Percentiles rank a stretch among this genome's conserved stretches.
Evolutionary conservation across 164 flowering plant genomes (phyloP).

Genomic region (Macadamia integrifolia): DNA sequence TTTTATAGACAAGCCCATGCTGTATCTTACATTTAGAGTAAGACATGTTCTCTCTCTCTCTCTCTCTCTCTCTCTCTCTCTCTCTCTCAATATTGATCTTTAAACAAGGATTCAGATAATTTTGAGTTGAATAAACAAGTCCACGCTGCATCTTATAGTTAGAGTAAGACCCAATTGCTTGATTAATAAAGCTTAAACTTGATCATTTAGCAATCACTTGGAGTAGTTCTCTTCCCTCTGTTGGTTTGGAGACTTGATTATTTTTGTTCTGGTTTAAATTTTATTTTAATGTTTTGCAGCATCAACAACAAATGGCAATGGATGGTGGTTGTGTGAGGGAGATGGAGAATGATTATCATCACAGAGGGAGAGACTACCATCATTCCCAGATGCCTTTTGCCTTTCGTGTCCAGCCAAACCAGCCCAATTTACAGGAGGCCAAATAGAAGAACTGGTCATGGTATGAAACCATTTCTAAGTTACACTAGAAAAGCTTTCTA

Average conservation of each 20-base stretch:
- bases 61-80: background rate
- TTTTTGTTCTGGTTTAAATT: background rate
- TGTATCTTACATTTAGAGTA: too few relatives aligned
- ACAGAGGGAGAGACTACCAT: conserved; percentile 22
- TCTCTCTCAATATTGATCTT: background rate
- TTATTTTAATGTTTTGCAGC: conserved; percentile 16
- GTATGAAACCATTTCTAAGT: background rate
- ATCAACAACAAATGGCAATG: conserved; percentile 31
- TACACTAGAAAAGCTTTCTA: too few relatives aligned
- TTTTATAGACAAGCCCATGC: background rate
- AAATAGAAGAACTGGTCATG: background rate
- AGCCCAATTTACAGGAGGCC: conserved; percentile 57
- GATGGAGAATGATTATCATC: conserved; percentile 27
- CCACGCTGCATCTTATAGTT: too few relatives aligned
- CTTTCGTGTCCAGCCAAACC: conserved; percentile 63
- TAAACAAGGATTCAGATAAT: background rate
- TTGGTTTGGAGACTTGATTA: too few relatives aligned
- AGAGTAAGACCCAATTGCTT: too few relatives aligned
- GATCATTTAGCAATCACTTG: too few relatives aligned
- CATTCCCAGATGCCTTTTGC: conserved; percentile 44
- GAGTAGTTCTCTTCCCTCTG: too few relatives aligned
- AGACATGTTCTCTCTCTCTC: too few relatives aligned
- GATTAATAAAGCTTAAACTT: too few relatives aligned
- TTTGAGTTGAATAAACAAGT: background rate
- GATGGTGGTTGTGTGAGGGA: conserved; percentile 27